Conservation (phyloP, 2,329 filamentous ascomycete genomes). For the Lecanicillium sp. region DNA sequence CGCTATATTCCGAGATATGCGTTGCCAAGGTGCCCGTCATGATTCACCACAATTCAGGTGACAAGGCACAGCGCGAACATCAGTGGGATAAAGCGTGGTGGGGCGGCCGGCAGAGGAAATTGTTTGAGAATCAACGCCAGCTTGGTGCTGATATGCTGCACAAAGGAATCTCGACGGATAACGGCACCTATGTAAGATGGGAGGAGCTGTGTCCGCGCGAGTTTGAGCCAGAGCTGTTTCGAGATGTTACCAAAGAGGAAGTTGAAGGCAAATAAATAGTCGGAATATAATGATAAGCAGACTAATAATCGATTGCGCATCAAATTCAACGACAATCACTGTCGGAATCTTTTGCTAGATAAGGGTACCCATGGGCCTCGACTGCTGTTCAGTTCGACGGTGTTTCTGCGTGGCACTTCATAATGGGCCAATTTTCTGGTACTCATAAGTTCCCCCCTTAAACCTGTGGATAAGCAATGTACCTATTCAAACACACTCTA, state of each 20-base stretch:
- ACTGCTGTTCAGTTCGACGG: too few species aligned
- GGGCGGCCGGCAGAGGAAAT: constrained; percentile 11
- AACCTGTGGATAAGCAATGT: too few species aligned
- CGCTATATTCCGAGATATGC: constrained; percentile 20
- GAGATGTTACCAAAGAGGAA: constrained; percentile 9
- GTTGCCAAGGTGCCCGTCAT: constrained; percentile 19
- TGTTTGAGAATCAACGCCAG: constrained; percentile 12
- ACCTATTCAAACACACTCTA: not conserved
- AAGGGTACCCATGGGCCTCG: too few species aligned
- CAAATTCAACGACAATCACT: too few species aligned
- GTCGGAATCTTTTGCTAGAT: too few species aligned
- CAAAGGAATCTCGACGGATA: constrained; percentile 12
- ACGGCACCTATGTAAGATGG: constrained; percentile 14
- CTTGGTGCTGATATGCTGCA: constrained; percentile 11
- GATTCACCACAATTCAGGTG: constrained; percentile 19
- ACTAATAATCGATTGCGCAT: too few species aligned
- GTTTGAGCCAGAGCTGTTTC: constrained; percentile 17
- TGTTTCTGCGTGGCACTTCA: too few species aligned
- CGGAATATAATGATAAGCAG: too few species aligned
- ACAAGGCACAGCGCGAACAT: constrained; percentile 13
- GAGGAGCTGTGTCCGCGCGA: constrained; percentile 16
- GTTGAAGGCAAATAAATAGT: constrained; percentile 7
- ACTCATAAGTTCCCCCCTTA: too few species aligned
- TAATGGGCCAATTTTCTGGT: too few species aligned
- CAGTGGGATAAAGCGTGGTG: constrained; percentile 20